Base-by-base conservation (phyloP, 148 eudicot genomes). In the Rhododendron simsii region DNA sequence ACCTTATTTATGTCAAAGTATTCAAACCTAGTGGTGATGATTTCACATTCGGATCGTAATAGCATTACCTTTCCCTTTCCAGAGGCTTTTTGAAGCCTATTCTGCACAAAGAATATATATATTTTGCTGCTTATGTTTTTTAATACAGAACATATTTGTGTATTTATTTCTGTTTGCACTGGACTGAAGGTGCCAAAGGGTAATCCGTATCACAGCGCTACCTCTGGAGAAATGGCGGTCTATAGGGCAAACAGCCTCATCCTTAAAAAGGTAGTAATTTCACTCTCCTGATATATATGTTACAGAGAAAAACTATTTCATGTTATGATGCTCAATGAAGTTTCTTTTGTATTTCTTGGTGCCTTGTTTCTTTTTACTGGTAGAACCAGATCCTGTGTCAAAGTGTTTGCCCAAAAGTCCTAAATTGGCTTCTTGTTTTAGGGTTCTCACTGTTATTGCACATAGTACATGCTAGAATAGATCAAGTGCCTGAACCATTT, bases 171-270 rank as follows among this genome's bases (percentile, higher is more conserved):
- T 51, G 77, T 15, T 83, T 83, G 51, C 83, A 45, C 37, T 89
- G 37, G 50, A 51, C 79, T 79, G 35, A 88, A 97, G 99, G 96
- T 97, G 84, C 98, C 99, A 5, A 97, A 93, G 88, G 99, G 99
- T 75, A 97, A 97, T 87, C 99, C 98, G 48, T 97, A 95, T 89
- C 99, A 97, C 88, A 97, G 99, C 91, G 98, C 99, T 86, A 97
- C 99, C 71, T 97, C 99, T 33, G 99, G 99, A 80, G 99, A 97
- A 86, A 93, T 91, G 93, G 94, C 96, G 37, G 93, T 97, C 67
- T 97, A 97, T 88, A 91, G 91, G 83, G 96, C 98, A 28, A 92
- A 97, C 90, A 93, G 98, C 92, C 92, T 90, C 81, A 94, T 95
- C 63, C 90, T 97, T 86, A 92, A 90, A 83, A 93, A 92, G 98